A percentile compares a stretch with the other conserved stretches of the same genome.
phyloP scores from a whole-genome alignment of 768 basidiomycete species.

The Sarcodon sp. region DNA sequence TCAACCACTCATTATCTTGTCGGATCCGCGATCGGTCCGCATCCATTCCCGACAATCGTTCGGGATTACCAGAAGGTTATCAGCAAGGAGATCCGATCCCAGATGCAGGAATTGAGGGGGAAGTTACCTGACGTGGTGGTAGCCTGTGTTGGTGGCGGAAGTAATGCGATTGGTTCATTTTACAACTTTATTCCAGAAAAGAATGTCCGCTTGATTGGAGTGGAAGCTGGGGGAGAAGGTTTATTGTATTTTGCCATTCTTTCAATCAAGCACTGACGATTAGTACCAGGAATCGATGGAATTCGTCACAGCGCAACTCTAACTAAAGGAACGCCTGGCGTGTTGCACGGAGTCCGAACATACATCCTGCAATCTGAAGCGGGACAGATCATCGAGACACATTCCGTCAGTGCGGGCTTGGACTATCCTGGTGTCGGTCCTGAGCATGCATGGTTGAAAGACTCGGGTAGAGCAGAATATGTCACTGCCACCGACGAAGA shows the following conservation, averaged over 20 bases:
- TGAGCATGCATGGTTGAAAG: slow-evolving; percentile 96
- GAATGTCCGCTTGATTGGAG: slow-evolving; percentile 76
- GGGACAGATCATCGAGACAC: slow-evolving; percentile 95
- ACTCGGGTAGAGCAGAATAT: slow-evolving; percentile 88
- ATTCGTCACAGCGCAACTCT: slow-evolving; percentile 88
- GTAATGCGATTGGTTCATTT: slow-evolving; percentile 97
- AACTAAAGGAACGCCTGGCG: slow-evolving; percentile 82
- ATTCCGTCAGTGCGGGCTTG: slow-evolving; percentile 91
- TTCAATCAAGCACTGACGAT: neutral
- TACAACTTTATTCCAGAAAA: slow-evolving; percentile 92
- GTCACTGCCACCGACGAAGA: slow-evolving; percentile 89
- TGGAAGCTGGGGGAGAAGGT: slow-evolving; percentile 98
- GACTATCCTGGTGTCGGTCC: slow-evolving; percentile 98
- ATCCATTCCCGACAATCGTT: slow-evolving; percentile 98
- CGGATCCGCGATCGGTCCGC: slow-evolving; percentile 94
- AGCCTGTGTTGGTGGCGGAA: slow-evolving; percentile 96
- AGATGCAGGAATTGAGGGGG: slow-evolving; percentile 55
- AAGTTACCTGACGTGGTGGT: slow-evolving; percentile 92
- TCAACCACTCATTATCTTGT: slow-evolving; percentile 92
- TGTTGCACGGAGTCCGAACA: slow-evolving; percentile 91
- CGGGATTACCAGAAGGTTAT: slow-evolving; percentile 97
- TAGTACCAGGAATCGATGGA: slow-evolving; percentile 57
- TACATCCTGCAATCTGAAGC: slow-evolving; percentile 82
- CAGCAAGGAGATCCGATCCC: slow-evolving; percentile 85
- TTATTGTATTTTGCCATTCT: neutral